phyloP scores from a whole-genome alignment of 768 basidiomycete genomes.

The Phlebiopsis flavidoalba region DNA sequence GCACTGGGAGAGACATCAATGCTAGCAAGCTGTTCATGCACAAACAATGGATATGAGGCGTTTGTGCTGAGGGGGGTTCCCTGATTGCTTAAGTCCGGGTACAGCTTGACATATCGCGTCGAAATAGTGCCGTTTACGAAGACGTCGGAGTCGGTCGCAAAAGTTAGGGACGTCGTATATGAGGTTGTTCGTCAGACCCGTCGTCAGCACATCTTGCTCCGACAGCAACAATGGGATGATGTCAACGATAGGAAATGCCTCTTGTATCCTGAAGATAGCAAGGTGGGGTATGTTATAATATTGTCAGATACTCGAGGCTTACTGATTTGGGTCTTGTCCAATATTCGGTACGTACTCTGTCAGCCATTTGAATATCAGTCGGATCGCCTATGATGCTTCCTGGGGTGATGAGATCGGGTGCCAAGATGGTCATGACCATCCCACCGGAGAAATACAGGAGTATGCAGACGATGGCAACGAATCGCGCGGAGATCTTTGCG shows the following conservation, averaged over 20 bases:
- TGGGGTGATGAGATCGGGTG: neutral
- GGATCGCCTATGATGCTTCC: neutral
- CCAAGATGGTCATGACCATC: neutral
- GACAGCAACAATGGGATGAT: neutral
- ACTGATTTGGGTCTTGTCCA: neutral
- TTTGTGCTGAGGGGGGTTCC: neutral
- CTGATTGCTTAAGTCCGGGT: neutral
- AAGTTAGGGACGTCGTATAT: constrained; percentile 6
- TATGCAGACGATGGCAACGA: neutral
- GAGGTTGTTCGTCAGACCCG: neutral
- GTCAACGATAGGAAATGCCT: constrained; percentile 3
- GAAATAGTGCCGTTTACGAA: neutral
- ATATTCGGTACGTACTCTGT: neutral
- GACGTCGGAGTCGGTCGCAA: neutral
- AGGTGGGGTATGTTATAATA: neutral
- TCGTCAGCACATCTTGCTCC: neutral
- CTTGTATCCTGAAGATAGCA: neutral
- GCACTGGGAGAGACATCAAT: neutral
- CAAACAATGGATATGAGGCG: neutral
- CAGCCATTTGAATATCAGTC: neutral
- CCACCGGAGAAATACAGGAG: neutral
- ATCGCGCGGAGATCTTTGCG: neutral
- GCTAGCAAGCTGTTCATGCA: neutral
- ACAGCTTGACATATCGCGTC: neutral
- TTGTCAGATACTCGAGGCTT: neutral